These are phyloP conservation scores for Ilex paraguariensis DNA, from an alignment of 305 asterid genomes.

Conservation along the genomic window DNA sequence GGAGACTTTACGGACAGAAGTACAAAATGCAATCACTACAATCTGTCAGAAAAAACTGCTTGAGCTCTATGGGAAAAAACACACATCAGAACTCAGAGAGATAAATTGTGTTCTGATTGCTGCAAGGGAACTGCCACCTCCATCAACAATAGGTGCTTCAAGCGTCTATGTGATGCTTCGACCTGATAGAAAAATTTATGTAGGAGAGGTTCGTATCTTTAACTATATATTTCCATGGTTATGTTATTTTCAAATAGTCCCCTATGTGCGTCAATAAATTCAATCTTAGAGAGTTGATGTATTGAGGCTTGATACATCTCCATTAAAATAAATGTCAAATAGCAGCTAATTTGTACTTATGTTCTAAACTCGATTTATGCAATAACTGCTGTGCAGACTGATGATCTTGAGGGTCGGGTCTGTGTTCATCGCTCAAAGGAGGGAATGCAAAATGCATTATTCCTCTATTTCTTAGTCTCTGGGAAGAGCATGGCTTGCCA, in stretches of 20 bases:
- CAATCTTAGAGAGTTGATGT: not conserved
- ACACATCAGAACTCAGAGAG: constrained; percentile 20
- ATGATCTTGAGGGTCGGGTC: constrained; percentile 87
- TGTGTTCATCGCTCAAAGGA: constrained; percentile 72
- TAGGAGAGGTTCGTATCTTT: constrained; percentile 69
- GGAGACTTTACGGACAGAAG: constrained; percentile 37
- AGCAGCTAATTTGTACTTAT: not conserved
- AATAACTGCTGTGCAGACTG: constrained; percentile 42
- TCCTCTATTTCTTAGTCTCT: constrained; percentile 68
- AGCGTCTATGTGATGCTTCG: constrained; percentile 77
- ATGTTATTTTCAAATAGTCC: not conserved
- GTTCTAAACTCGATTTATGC: not conserved
- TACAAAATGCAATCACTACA: constrained; percentile 43
- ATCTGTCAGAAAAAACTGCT: constrained; percentile 39
- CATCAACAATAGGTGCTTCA: constrained; percentile 81
- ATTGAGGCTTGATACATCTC: not conserved
- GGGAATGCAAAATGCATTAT: constrained; percentile 64
- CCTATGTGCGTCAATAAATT: not conserved
- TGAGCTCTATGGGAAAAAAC: constrained; percentile 35
- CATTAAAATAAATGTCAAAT: too few species aligned
- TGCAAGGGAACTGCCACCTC: constrained; percentile 90
- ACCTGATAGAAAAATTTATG: constrained; percentile 66
- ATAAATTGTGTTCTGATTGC: constrained; percentile 53
- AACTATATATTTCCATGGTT: not conserved
- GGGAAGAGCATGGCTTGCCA: constrained; percentile 95